Evolutionary conservation across 495 filamentous ascomycete species (phyloP), one percentile per base, ranked within the genome.

Genomic region (Penicillium lividum): DNA sequence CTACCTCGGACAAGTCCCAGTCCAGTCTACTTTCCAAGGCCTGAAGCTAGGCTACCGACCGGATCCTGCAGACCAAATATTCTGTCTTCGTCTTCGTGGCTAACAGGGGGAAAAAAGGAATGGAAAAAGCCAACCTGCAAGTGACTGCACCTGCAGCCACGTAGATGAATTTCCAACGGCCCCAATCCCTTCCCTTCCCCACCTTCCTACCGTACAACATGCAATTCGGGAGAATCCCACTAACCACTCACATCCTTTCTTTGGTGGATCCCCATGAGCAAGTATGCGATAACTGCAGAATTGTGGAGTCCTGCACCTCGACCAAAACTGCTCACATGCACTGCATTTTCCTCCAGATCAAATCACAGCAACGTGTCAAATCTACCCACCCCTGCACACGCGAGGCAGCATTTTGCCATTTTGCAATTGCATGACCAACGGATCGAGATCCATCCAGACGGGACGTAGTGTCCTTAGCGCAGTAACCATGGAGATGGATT

Each of bases 271-370:
- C 33, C 50, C 50, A 51, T 51, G 28, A 46, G 8, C 27, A 22
- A 31, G 48, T 56, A 54, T 50, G 56, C 57, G 49, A 54, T 44
- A 9, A 5, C 22, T 61, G 59, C 59, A 59, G 59, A 59, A 61
- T 13, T 54, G 59, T 65, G 59, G 62, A 64, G 57, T 64, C 51
- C 53, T 43, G 40, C 49, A 53, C 33, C 33, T 55, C 22, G 43
- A 53, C 42, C 7, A 58, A 58, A 53, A 52, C 46, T 44, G 40
- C 33, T 33, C 30, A 11, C 47, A 30, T 50, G 28, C 5, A 42
- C 27, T 11, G 9, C 33, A 11, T 36, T 36, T 31, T 33, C 31
- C 10, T 36, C 33, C 33, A 9, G 13, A 36, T 11, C 4, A 4
- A 36, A 18, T n/a, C 28, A 29, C 38, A 42, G 27, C 8, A 53